Conservation (phyloP, 2,329 filamentous ascomycete genomes). For the Colletotrichum godetiae region DNA sequence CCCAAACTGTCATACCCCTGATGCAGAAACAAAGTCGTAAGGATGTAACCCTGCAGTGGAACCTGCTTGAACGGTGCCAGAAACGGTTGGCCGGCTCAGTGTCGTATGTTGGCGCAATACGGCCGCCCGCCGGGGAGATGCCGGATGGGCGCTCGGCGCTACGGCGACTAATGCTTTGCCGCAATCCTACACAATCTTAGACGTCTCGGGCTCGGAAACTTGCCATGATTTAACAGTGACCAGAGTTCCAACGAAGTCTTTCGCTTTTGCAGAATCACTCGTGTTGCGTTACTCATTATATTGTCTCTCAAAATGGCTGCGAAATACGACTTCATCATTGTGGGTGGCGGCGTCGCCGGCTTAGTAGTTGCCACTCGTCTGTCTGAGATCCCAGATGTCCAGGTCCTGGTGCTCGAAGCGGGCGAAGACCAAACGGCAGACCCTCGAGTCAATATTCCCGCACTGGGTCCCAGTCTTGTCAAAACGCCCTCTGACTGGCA, state of each 20-base stretch:
- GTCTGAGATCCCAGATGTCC: constrained; percentile 35
- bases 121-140: constrained; percentile 21
- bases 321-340: constrained; percentile 36
- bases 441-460: constrained; percentile 40
- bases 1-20: constrained; percentile 15
- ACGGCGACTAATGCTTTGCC: constrained; percentile 1
- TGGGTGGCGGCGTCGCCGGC: constrained; percentile 35
- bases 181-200: not conserved
- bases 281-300: constrained; percentile 6
- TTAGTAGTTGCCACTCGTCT: constrained; percentile 32
- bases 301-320: constrained; percentile 33
- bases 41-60: constrained; percentile 26
- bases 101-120: constrained; percentile 13
- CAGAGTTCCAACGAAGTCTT: not conserved
- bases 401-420: constrained; percentile 44
- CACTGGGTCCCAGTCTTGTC: constrained; percentile 40
- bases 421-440: constrained; percentile 42
- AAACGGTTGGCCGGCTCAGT: constrained; percentile 14
- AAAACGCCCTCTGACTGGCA: constrained; percentile 42
- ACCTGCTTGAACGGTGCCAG: constrained; percentile 24
- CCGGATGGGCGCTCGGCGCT: constrained; percentile 2
- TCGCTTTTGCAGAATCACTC: not conserved
- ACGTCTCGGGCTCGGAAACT: not conserved
- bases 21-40: constrained; percentile 22
- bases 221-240: constrained; percentile 30